These are phyloP conservation scores for Yamadazyma jaroonii DNA, from an alignment of 1,139 yeast genomes.

Conservation along the genomic window DNA sequence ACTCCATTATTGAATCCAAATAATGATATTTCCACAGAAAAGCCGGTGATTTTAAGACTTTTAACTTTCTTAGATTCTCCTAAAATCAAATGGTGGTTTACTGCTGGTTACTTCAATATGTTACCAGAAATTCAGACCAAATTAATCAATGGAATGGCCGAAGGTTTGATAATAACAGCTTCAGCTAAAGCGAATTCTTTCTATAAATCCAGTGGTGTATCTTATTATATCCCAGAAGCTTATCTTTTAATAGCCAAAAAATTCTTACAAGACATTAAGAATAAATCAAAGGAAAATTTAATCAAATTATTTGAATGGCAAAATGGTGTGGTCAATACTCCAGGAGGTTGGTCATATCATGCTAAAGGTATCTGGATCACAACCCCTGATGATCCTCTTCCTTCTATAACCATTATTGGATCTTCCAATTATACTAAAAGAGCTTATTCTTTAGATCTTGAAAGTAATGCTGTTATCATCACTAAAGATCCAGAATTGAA, in stretches of 20 bases:
- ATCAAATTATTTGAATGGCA: slow-evolving; percentile 80
- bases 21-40: slow-evolving; percentile 69
- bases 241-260: slow-evolving; percentile 72
- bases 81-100: slow-evolving; percentile 73
- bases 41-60: slow-evolving; percentile 61
- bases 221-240: slow-evolving; percentile 82
- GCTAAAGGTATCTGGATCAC: slow-evolving; percentile 96
- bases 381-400: slow-evolving; percentile 54
- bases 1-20: slow-evolving; percentile 70
- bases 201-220: slow-evolving; percentile 78
- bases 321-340: slow-evolving; percentile 76
- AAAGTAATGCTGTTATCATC: slow-evolving; percentile 76
- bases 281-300: slow-evolving; percentile 40
- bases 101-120: slow-evolving; percentile 97
- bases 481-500: slow-evolving; percentile 67
- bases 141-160: slow-evolving; percentile 57
- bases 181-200: slow-evolving; percentile 93
- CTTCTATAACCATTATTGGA: slow-evolving; percentile 80
- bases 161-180: slow-evolving; percentile 81
- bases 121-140: slow-evolving; percentile 68
- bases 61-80: slow-evolving; percentile 58
- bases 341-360: slow-evolving; percentile 94
- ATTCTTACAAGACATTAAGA: slow-evolving; percentile 57
- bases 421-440: slow-evolving; percentile 92
- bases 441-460: slow-evolving; percentile 84